These are phyloP conservation scores for Luzula sylvatica DNA, from an alignment of 176 grass and related monocot species.

Conservation along the genomic window DNA sequence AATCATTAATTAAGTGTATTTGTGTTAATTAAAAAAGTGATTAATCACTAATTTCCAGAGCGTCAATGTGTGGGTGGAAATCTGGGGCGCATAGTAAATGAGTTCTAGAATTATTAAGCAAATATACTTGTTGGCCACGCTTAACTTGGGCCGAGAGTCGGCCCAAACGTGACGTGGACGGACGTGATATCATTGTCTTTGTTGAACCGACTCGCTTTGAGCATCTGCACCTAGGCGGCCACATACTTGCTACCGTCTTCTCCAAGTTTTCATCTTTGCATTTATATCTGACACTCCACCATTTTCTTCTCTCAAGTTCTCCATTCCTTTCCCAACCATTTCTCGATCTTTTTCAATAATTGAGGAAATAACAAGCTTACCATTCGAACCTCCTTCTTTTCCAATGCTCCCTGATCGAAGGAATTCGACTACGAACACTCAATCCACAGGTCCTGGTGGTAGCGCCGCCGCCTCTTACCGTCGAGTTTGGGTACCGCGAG, in stretches of 20 bases:
- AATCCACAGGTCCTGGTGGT: background rate
- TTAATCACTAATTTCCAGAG: background rate
- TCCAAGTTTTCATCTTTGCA: conserved; percentile 41
- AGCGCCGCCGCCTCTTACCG: conserved; percentile 10
- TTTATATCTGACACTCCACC: conserved; percentile 16
- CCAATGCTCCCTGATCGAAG: conserved; percentile 31
- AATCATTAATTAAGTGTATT: too few relatives aligned
- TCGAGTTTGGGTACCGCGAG: conserved; percentile 48
- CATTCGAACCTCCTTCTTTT: background rate
- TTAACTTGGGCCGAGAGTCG: too few relatives aligned
- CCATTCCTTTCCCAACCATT: background rate
- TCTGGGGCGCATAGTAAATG: too few relatives aligned
- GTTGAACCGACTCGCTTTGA: background rate
- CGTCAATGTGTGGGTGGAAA: too few relatives aligned
- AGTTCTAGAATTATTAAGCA: too few relatives aligned
- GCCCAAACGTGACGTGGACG: too few relatives aligned
- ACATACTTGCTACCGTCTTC: conserved; percentile 24
- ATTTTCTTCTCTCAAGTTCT: background rate
- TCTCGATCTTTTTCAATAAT: background rate
- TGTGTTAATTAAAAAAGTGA: too few relatives aligned
- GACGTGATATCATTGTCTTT: background rate
- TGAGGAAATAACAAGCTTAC: background rate
- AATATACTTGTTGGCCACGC: too few relatives aligned
- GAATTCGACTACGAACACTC: background rate
- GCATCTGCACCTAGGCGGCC: background rate